Evolutionary conservation across 2,329 filamentous ascomycete species (phyloP), one percentile per base, ranked within the genome.

Genomic region (Colletotrichum sp.): DNA sequence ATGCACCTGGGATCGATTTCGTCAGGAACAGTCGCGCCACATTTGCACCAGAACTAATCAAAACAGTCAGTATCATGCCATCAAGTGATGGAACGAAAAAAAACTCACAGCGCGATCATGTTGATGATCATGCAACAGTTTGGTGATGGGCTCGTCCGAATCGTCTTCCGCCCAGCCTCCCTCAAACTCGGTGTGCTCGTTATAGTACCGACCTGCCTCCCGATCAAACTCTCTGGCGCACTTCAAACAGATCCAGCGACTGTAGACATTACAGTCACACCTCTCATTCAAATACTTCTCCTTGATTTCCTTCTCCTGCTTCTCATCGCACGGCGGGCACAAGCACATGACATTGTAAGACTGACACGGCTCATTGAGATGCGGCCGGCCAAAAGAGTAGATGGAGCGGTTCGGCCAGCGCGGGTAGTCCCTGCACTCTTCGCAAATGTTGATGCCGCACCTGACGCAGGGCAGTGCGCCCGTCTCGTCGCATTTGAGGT

Each of bases 211-310:
- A 10, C 18, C 43, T 1, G 67, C 57, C 28, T 57, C 36, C 1
- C 32, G 7, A 0, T 65, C 14, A 24, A 75, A 60, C 2, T 21
- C 36, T 3, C 18, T 18, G 7, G 26, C n/a, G 21, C 75, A 77
- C 1, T 60, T 55, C n/a, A 24, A 2, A 18, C 77, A 78, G 12
- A 75, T 71, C 75, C 77, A 78, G 7, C 72, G 34, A 12, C 32
- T 75, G 61, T 69, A 73, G n/a, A 55, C 26, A 6, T 78, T 71
- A 48, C 75, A 78, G 61, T 77, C 72, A 34, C 77, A 78, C 12
- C 55, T 34, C 12, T 73, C 64, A 63, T 61, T 75, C 60, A 77
- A 69, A 10, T 26, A 68, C 13, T 39, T 32, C 4, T 68, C 72
- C 30, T 28, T 7, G 5, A 77, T 7, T 18, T 75, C 60, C 7